Base-by-base conservation (phyloP, 768 basidiomycete species). In the Bullera alba region DNA sequence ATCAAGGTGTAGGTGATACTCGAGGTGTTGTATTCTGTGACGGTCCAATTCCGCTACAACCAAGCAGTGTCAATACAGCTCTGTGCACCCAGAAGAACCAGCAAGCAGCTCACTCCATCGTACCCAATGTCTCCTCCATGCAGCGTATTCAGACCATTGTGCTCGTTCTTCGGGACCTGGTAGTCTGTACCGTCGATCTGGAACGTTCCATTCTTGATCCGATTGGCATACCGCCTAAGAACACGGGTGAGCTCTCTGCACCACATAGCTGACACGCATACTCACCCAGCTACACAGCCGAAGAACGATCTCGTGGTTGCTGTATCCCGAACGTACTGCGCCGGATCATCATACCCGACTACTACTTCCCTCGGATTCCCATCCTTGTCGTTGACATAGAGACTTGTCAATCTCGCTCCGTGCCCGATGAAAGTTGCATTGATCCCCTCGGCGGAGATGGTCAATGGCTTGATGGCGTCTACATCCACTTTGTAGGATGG, bases 311-410 rank as follows among this genome's bases (percentile, higher is more conserved):
- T 45, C 27, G 46, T 56, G 16, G 48, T 49, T n/a, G 45, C 48
- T 5, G 61, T 59, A 22, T 63, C 42, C 26, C 28, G 47, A 7
- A 46, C 26, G 26, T 56, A 71, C 72, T 48, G 50, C 42, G 78
- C 78, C 48, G 77, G 78, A 56, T 81, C 77, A 54, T 81, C 80
- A 54, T 80, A 82, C 1, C 81, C 80, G 1, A 81, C 71, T n/a
- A 81, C 71, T 8, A 83, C 76, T 62, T 82, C 80, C 41, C 77
- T 71, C 4, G 72, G 51, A n/a, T 73, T 73, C 2, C 78, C 78
- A 47, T 71, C 55, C 63, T 74, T 79, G 61, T 81, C 80, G 51
- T 78, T 78, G 2, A 80, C 79, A 77, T 77, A 79, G 2, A 82
- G 65, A 52, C 80, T 77, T 2, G 79, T 79, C 63, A 81, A 56